Evolutionary conservation across 352 stramenopile species (phyloP).

Genomic region (Globisporangium iwayamae): DNA sequence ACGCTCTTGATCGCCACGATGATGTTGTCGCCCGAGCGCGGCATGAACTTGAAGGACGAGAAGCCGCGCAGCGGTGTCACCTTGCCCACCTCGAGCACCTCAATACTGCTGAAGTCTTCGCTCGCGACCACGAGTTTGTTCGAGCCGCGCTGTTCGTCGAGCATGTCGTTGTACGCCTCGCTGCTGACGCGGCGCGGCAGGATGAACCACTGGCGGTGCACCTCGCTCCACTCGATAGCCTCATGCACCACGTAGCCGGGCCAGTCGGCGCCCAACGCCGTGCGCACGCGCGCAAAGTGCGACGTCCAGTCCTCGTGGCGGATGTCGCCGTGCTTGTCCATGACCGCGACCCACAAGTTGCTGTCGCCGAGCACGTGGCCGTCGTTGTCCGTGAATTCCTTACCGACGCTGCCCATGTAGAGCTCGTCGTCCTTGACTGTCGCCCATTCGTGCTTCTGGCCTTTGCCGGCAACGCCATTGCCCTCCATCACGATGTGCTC

Average conservation of each 20-base stretch:
- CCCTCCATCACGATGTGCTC: constrained; percentile 97
- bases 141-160: constrained; percentile 91
- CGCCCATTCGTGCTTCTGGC: constrained; percentile 99
- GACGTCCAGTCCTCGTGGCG: constrained; percentile 93
- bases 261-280: constrained; percentile 85
- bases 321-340: constrained; percentile 80
- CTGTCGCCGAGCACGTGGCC: constrained; percentile 93
- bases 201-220: constrained; percentile 97
- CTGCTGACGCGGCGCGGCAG: constrained; percentile 94
- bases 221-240: constrained; percentile 94
- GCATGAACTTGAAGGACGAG: constrained; percentile 94
- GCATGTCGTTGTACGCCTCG: constrained; percentile 94
- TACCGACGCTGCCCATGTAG: constrained; percentile 95
- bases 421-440: constrained; percentile 98
- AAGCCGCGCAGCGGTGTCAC: constrained; percentile 88
- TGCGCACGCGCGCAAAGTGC: constrained; percentile 92
- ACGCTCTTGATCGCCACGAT: constrained; percentile 94
- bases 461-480: constrained; percentile 94
- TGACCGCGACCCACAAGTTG: constrained; percentile 96
- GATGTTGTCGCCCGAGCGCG: constrained; percentile 83
- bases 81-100: constrained; percentile 79
- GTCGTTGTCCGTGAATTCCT: constrained; percentile 92
- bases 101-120: constrained; percentile 86
- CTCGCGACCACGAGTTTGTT: constrained; percentile 90
- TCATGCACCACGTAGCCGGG: constrained; percentile 98